phyloP scores from a whole-genome alignment of 805 yeast genomes.

The Pichia deserticola region DNA sequence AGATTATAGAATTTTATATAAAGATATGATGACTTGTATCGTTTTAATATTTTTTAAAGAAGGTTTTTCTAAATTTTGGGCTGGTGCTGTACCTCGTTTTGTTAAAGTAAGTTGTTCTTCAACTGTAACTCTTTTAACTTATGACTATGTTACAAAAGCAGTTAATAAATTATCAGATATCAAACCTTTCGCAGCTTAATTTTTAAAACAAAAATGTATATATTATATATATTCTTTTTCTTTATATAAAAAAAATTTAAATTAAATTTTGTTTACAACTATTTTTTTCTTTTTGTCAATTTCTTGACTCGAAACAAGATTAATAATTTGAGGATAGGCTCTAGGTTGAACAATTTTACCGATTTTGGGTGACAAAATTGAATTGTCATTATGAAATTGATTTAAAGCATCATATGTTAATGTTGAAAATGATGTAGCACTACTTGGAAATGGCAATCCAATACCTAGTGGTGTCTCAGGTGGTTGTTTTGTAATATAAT shows the following conservation, averaged over 20 bases:
- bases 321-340: too few relatives aligned
- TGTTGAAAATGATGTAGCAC: slow-evolving; percentile 1
- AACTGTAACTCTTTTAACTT: slow-evolving; percentile 58
- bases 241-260: too few relatives aligned
- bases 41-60: slow-evolving; percentile 42
- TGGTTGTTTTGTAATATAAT: neutral
- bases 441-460: neutral
- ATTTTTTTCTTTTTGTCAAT: too few relatives aligned
- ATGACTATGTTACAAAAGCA: slow-evolving; percentile 48
- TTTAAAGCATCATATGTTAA: neutral
- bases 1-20: slow-evolving; percentile 50
- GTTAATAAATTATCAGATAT: slow-evolving; percentile 24
- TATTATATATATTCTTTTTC: too few relatives aligned
- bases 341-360: too few relatives aligned
- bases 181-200: slow-evolving; percentile 25
- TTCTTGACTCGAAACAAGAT: too few relatives aligned
- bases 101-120: slow-evolving; percentile 66
- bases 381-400: too few relatives aligned
- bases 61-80: slow-evolving; percentile 42
- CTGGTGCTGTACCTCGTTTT: slow-evolving; percentile 60
- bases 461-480: neutral
- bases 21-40: slow-evolving; percentile 53
- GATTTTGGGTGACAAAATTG: too few relatives aligned
- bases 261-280: too few relatives aligned
- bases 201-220: too few relatives aligned